Evolutionary conservation across 148 eudicot genomes (phyloP).

Genomic region (Cornus kousa): DNA sequence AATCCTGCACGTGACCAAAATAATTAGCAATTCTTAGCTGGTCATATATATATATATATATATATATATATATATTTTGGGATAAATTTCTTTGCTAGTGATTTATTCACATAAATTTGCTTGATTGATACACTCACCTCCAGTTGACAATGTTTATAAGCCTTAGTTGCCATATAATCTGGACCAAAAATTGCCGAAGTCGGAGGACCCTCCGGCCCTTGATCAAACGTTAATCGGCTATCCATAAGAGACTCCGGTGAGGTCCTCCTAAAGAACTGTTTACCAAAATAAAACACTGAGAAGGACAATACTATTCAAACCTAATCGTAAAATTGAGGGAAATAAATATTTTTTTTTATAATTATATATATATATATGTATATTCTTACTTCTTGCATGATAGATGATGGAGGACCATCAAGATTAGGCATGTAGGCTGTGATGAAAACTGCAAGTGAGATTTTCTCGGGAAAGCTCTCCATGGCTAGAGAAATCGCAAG

Average conservation of each 20-base stretch:
- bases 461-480: slow-evolving; percentile 38
- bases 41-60: no score
- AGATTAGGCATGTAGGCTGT: slow-evolving; percentile 48
- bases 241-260: slow-evolving; percentile 33
- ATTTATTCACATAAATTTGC: background rate
- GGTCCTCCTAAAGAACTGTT: slow-evolving; percentile 33
- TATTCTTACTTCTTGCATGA: slow-evolving; percentile 24
- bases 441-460: slow-evolving; percentile 40
- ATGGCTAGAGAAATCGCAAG: slow-evolving; percentile 36
- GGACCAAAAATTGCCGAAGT: slow-evolving; percentile 35
- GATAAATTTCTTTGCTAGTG: no score
- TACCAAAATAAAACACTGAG: background rate
- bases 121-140: slow-evolving; percentile 26
- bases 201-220: slow-evolving; percentile 23
- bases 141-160: slow-evolving; percentile 32
- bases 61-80: no score
- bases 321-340: no score
- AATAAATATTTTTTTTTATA: no score
- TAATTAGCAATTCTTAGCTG: no score
- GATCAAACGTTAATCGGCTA: slow-evolving; percentile 26
- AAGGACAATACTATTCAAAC: no score
- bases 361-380: no score
- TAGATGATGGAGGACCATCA: slow-evolving; percentile 18
- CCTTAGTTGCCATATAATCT: slow-evolving; percentile 23
- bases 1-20: slow-evolving; percentile 22